Conservation (phyloP, 78 protist genomes). For the Polysphondylium violaceum region DNA sequence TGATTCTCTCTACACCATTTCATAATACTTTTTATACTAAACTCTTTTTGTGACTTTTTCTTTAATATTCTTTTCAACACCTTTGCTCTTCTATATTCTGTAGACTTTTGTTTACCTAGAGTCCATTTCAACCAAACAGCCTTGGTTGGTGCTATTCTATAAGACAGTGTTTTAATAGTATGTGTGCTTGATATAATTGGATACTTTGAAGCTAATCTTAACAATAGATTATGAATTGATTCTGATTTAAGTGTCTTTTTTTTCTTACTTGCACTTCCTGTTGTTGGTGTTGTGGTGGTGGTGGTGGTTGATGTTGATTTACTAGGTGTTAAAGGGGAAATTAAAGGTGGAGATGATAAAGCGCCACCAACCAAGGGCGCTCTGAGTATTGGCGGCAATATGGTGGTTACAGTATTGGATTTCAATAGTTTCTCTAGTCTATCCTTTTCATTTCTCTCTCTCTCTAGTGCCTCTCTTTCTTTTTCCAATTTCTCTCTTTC, state of each 20-base stretch:
- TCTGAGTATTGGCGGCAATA: neutral
- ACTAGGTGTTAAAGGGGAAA: neutral
- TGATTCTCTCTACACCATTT: constrained; percentile 44
- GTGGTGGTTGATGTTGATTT: neutral
- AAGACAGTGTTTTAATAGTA: constrained; percentile 1
- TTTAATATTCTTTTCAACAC: neutral
- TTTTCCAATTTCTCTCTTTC: neutral
- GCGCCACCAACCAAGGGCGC: neutral
- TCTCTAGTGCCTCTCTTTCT: neutral
- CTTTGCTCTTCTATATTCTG: constrained; percentile 46
- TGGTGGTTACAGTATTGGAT: neutral
- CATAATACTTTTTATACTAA: neutral
- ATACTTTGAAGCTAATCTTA: constrained; percentile 6
- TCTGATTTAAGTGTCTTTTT: constrained; percentile 2
- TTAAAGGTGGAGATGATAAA: neutral
- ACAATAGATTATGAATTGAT: neutral
- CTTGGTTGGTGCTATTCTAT: constrained; percentile 14
- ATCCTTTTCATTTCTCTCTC: neutral
- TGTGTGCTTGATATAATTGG: constrained; percentile 9
- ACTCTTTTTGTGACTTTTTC: neutral
- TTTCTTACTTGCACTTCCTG: neutral
- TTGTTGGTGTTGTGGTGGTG: neutral
- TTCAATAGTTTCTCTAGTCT: neutral
- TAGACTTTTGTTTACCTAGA: constrained; percentile 52
- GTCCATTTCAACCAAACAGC: constrained; percentile 48